Conservation (phyloP, 1,284 basidiomycete genomes). For the Cryptococcus neoformans region DNA sequence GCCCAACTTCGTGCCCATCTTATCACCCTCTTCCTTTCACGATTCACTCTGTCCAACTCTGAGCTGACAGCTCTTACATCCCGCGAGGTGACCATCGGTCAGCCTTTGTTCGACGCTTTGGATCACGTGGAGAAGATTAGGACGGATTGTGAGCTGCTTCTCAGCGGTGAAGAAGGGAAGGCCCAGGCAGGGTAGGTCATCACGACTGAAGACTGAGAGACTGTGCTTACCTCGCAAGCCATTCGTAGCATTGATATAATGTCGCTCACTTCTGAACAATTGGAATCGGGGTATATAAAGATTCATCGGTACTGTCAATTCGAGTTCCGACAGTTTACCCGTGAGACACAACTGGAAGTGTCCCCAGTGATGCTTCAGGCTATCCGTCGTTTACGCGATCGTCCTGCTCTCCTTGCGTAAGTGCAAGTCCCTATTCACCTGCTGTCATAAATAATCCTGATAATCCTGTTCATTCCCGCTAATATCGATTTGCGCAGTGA, state of each 20-base stretch:
- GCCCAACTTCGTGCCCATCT: constrained; percentile 61
- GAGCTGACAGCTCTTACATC: constrained; percentile 73
- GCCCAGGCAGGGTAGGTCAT: constrained; percentile 71
- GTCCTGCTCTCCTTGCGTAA: constrained; percentile 75
- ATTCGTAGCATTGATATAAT: constrained; percentile 76
- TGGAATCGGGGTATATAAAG: constrained; percentile 88
- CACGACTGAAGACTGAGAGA: neutral
- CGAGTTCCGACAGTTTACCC: constrained; percentile 78
- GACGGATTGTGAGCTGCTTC: constrained; percentile 76
- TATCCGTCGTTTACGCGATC: constrained; percentile 65
- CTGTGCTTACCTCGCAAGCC: neutral
- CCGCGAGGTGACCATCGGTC: constrained; percentile 69
- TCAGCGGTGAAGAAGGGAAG: constrained; percentile 76
- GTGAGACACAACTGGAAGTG: constrained; percentile 77
- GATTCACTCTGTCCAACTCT: constrained; percentile 74
- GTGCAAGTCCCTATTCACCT: constrained; percentile 33
- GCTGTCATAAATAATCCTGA: neutral
- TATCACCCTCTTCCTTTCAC: constrained; percentile 71
- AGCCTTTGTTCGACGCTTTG: constrained; percentile 76
- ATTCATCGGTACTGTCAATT: constrained; percentile 80
- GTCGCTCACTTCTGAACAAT: constrained; percentile 69
- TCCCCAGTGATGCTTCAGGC: constrained; percentile 66
- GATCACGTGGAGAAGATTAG: constrained; percentile 80
- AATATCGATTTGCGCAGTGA: constrained; percentile 53
- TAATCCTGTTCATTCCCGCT: neutral